These are phyloP conservation scores for Trichoderma reesei DNA, from an alignment of 495 filamentous ascomycete species.

Conservation along the genomic window DNA sequence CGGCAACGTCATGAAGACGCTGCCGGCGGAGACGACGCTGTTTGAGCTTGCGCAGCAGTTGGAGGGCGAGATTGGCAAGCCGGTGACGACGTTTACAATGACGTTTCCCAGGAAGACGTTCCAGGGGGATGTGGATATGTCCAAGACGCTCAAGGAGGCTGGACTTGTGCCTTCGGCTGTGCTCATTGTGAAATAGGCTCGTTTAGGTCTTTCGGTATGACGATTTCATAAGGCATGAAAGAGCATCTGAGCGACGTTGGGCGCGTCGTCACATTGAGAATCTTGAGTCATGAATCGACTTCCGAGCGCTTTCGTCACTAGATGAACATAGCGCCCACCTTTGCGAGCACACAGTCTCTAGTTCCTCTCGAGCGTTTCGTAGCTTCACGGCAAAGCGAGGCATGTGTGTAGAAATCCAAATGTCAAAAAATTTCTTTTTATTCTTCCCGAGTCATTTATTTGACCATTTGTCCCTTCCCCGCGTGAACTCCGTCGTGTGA, in stretches of 20 bases:
- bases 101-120: slow-evolving; percentile 85
- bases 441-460: slow-evolving; percentile 10
- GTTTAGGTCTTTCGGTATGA: background rate
- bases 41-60: slow-evolving; percentile 83
- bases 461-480: slow-evolving; percentile 5
- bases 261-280: background rate
- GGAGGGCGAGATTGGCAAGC: slow-evolving; percentile 43
- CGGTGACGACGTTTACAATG: slow-evolving; percentile 66
- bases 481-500: slow-evolving; percentile 13
- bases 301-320: background rate
- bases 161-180: slow-evolving; percentile 82
- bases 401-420: background rate
- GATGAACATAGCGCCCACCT: slow-evolving; percentile 1
- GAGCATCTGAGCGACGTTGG: background rate
- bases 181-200: slow-evolving; percentile 56
- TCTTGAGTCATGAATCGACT: background rate
- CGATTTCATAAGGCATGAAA: background rate
- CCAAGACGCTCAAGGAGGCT: slow-evolving; percentile 84
- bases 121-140: slow-evolving; percentile 64
- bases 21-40: slow-evolving; percentile 76
- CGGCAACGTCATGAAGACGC: slow-evolving; percentile 72
- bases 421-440: slow-evolving; percentile 2
- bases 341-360: background rate
- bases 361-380: background rate
- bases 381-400: background rate